Evolutionary conservation across 345 rosid genomes (phyloP).

Genomic region (Capsella bursapastoris): DNA sequence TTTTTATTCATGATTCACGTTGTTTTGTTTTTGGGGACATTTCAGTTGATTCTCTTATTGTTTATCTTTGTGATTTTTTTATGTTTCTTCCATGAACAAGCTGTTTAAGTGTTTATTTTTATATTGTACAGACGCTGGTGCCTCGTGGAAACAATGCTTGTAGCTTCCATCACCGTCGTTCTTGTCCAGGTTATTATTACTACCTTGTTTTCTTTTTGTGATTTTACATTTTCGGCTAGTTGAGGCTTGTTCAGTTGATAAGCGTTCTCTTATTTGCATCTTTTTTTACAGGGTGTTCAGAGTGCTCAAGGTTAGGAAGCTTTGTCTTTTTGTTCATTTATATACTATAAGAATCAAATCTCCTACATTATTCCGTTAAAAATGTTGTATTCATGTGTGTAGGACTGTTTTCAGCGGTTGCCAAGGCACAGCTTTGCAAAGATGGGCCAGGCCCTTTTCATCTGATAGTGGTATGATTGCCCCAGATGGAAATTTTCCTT

Average conservation of each 20-base stretch:
- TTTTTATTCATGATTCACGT: neutral
- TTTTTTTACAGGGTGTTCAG: constrained; percentile 51
- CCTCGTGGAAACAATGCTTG: constrained; percentile 52
- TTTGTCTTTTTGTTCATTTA: constrained; percentile 22
- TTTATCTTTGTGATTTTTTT: constrained; percentile 7
- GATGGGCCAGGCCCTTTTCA: constrained; percentile 64
- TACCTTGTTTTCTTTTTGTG: neutral
- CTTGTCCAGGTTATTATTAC: constrained; percentile 53
- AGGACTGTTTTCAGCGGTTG: constrained; percentile 42
- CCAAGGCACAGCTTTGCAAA: constrained; percentile 47
- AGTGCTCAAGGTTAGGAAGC: constrained; percentile 42
- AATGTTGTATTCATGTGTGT: constrained; percentile 11
- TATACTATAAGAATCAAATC: neutral
- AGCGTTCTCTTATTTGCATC: constrained; percentile 36
- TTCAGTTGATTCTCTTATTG: neutral
- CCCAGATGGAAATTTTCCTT: neutral
- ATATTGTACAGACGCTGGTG: constrained; percentile 50
- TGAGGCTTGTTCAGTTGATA: neutral
- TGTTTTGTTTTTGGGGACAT: neutral
- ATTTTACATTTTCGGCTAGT: neutral
- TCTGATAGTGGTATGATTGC: constrained; percentile 65
- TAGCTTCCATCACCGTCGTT: constrained; percentile 54
- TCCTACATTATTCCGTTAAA: neutral
- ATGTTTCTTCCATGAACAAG: constrained; percentile 15
- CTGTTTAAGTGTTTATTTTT: constrained; percentile 4